These are phyloP conservation scores for Euclidium syriacum DNA, from an alignment of 345 rosid species.

Conservation along the genomic window DNA sequence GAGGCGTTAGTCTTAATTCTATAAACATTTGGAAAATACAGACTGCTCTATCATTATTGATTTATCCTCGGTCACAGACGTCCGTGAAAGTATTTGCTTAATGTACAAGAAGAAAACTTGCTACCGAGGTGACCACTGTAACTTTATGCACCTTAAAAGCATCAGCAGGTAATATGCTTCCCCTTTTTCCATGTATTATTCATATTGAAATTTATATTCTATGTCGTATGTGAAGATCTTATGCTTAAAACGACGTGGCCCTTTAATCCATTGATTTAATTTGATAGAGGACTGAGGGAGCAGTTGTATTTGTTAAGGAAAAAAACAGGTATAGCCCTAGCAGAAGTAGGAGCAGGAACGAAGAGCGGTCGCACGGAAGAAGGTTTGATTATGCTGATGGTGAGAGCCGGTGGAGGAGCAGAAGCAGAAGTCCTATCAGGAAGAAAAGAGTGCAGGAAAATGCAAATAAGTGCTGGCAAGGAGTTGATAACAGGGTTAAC, in stretches of 20 bases:
- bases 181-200: background rate
- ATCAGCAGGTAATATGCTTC: slow-evolving; percentile 41
- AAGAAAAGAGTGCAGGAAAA: slow-evolving; percentile 46
- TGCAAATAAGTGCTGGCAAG: slow-evolving; percentile 15
- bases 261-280: background rate
- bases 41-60: slow-evolving; percentile 67
- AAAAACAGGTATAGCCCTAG: slow-evolving; percentile 42
- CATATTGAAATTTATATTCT: no score
- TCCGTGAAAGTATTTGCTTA: slow-evolving; percentile 69
- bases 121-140: slow-evolving; percentile 75
- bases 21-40: slow-evolving; percentile 19
- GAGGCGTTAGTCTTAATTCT: slow-evolving; percentile 35
- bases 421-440: slow-evolving; percentile 56
- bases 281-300: slow-evolving; percentile 56
- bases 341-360: slow-evolving; percentile 54
- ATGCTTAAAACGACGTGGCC: background rate
- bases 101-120: slow-evolving; percentile 64
- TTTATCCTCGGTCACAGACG: slow-evolving; percentile 65
- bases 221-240: background rate
- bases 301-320: slow-evolving; percentile 51
- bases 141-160: slow-evolving; percentile 70
- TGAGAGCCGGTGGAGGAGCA: slow-evolving; percentile 37
- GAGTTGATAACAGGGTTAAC: slow-evolving; percentile 9
- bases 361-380: slow-evolving; percentile 35
- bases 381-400: slow-evolving; percentile 37